Evolutionary conservation across 2,329 filamentous ascomycete species (phyloP).

Genomic region (Alternaria solani): DNA sequence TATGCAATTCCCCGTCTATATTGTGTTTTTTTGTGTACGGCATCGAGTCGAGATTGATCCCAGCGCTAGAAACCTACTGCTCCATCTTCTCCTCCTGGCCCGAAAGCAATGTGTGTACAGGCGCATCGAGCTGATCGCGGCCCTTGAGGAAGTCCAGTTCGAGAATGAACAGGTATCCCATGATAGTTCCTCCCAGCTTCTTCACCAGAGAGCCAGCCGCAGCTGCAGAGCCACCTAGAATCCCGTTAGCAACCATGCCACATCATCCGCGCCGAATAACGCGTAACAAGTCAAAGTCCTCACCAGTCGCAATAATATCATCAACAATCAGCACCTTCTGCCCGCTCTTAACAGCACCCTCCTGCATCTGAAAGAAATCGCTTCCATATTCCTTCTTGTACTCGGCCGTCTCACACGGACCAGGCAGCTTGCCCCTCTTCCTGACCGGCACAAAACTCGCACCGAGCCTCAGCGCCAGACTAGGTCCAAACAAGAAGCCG

Average conservation of each 20-base stretch:
- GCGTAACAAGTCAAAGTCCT: neutral
- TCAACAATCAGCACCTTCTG: conserved; percentile 94
- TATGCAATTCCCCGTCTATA: conserved; percentile 31
- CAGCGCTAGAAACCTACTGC: conserved; percentile 5
- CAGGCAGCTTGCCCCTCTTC: conserved; percentile 95
- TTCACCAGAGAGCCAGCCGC: conserved; percentile 87
- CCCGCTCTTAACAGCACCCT: conserved; percentile 80
- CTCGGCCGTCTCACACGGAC: conserved; percentile 81
- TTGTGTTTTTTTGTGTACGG: conserved; percentile 5
- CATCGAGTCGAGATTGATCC: neutral
- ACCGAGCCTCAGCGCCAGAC: conserved; percentile 81
- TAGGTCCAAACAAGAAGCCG: conserved; percentile 94
- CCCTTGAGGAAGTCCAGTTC: conserved; percentile 94
- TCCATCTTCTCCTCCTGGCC: conserved; percentile 60
- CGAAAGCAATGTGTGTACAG: conserved; percentile 82
- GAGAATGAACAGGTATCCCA: conserved; percentile 94
- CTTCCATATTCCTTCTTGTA: conserved; percentile 97
- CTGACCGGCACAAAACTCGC: conserved; percentile 91
- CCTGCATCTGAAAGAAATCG: conserved; percentile 96
- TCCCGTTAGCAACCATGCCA: conserved; percentile 12
- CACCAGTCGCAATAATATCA: conserved; percentile 97
- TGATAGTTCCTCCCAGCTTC: conserved; percentile 82
- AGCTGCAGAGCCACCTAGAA: conserved; percentile 83
- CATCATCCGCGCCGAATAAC: conserved; percentile 51
- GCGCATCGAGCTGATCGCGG: conserved; percentile 84